phyloP scores from a whole-genome alignment of 2,329 filamentous ascomycete species.

The Colletotrichum falcatum region DNA sequence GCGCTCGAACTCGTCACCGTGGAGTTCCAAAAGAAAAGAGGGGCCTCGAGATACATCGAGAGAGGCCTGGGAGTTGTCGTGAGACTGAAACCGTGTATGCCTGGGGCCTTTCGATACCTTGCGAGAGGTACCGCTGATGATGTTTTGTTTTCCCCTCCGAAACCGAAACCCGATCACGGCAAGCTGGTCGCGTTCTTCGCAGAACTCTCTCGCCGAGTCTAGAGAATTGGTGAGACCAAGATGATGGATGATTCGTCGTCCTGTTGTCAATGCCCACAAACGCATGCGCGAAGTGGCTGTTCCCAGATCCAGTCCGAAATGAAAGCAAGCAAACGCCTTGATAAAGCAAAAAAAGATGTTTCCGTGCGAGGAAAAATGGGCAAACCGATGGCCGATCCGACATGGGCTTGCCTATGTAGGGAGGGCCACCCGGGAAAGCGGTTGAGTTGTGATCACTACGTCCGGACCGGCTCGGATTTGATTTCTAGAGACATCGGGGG shows the following conservation, averaged over 20 bases:
- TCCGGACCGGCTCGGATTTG: constrained; percentile 52
- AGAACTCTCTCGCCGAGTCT: constrained; percentile 39
- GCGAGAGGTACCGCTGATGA: constrained; percentile 24
- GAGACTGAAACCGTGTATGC: constrained; percentile 38
- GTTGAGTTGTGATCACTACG: constrained; percentile 43
- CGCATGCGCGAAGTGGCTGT: neutral
- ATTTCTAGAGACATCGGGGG: constrained; percentile 34
- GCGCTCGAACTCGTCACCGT: constrained; percentile 4
- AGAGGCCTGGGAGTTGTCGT: constrained; percentile 28
- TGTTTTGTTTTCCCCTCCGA: constrained; percentile 2
- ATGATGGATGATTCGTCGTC: constrained; percentile 28
- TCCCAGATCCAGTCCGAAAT: constrained; percentile 20
- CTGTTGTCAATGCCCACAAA: constrained; percentile 24
- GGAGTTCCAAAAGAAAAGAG: neutral
- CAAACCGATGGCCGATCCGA: neutral
- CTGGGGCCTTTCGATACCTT: constrained; percentile 8
- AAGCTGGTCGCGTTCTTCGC: constrained; percentile 33
- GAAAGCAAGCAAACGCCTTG: constrained; percentile 29
- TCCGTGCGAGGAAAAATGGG: constrained; percentile 1
- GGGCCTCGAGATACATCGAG: constrained; percentile 5
- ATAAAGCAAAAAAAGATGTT: neutral
- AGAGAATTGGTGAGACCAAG: constrained; percentile 28
- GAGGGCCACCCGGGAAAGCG: neutral
- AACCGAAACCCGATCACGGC: constrained; percentile 31
- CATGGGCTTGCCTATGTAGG: neutral